Base-by-base conservation (phyloP, 2,329 filamentous ascomycete genomes). In the Neonectria hederae region DNA sequence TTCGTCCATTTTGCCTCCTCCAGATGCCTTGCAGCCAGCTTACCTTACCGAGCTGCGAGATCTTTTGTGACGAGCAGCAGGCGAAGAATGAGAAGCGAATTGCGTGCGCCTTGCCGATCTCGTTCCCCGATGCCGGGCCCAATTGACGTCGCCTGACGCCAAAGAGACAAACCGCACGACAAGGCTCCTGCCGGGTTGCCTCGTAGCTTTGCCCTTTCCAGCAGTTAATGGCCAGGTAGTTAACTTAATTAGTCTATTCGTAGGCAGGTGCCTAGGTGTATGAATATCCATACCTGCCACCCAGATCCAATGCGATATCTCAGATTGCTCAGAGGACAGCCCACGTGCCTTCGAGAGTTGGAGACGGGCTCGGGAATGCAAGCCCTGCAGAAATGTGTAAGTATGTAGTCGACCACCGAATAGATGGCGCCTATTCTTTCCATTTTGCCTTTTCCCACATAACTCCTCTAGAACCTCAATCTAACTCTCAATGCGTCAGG, bases 21-120 rank as follows among this genome's bases (percentile, higher is more conserved):
- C 32, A 40, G 55, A 65, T 67, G 65, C 59, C 65, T 66, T 69
- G 61, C 59, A 63, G 66, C 62, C 59, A 62, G 59, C 59, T 45
- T 52, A 38, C 49, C 13, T 59, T 60, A 38, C 62, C 64, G 52
- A 43, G 58, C 57, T 66, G 58, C 60, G 57, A 54, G 52, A 54
- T 67, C 56, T 55, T 58, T 62, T 54, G 40, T 54, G 42, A 56
- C 62, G 62, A 60, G 52, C 55, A 26, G 52, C 51, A 21, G 28
- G 28, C 46, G 28, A 42, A 52, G 51, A 65, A 54, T 53, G 38
- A 57, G 60, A 59, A 48, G 46, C 48, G 30, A 26, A 62, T 65
- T 68, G 60, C 52, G 54, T 60, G 69, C 65, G 61, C 54, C 55
- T 52, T 58, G 61, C 55, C 61, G 55, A 63, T 59, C 61, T 40